A percentile compares a stretch with the other conserved stretches of the same genome.
Conservation (phyloP, 202 grass and related monocot genomes). For the Cymbopogon flexuosus region DNA sequence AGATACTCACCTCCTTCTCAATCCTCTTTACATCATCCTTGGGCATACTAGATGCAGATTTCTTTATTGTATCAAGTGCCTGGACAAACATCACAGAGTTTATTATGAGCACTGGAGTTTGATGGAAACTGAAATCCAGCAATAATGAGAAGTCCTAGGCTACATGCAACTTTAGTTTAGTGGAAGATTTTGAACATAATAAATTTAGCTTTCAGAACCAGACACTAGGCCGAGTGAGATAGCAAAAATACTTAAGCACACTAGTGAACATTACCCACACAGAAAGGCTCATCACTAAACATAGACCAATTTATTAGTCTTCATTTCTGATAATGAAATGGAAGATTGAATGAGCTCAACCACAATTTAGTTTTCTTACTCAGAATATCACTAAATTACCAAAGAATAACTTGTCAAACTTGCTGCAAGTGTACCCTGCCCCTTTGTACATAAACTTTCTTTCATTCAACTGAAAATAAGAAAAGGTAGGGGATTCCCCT, state of each 20-base stretch:
- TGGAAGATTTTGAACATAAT: not conserved
- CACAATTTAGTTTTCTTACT: not conserved
- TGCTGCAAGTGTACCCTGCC: not conserved
- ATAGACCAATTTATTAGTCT: not conserved
- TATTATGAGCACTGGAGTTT: constrained; percentile 3
- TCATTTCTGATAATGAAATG: not conserved
- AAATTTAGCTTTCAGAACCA: not conserved
- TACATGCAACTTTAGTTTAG: not conserved
- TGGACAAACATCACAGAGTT: constrained; percentile 29
- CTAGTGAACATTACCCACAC: not conserved
- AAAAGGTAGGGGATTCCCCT: too few species aligned
- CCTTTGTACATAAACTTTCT: too few species aligned
- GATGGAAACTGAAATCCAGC: not conserved
- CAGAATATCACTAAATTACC: not conserved
- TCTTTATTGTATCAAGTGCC: constrained; percentile 94
- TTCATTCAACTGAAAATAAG: too few species aligned
- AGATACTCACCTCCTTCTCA: constrained; percentile 72
- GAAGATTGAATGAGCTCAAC: not conserved
- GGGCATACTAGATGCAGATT: constrained; percentile 68
- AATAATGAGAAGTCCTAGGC: not conserved
- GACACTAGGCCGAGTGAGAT: not conserved
- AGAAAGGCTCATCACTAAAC: not conserved
- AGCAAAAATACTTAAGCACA: not conserved
- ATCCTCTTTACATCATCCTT: constrained; percentile 89
- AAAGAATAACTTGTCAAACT: not conserved